A percentile compares a stretch with the other conserved stretches of the same genome.
phyloP scores from a whole-genome alignment of 345 rosid species.

The Gossypium sturtianum region DNA sequence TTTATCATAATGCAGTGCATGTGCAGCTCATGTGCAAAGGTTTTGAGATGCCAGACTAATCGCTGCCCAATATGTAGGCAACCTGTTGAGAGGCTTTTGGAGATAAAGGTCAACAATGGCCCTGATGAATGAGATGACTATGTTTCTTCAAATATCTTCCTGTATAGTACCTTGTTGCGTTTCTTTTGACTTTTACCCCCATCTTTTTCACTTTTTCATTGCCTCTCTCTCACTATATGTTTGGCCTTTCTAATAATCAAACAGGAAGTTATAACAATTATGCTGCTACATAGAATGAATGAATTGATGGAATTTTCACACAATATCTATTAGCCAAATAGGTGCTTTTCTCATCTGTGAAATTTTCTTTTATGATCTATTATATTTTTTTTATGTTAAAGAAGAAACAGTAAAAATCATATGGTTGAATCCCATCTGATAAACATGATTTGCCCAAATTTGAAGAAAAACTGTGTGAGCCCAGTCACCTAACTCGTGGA shows the following conservation, averaged over 20 bases:
- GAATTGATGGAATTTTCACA: slow-evolving; percentile 7
- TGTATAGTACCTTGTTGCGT: slow-evolving; percentile 23
- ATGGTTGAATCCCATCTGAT: not conserved
- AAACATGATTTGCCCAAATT: not conserved
- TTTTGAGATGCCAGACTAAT: slow-evolving; percentile 77
- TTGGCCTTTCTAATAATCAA: slow-evolving; percentile 21
- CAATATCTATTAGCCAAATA: not conserved
- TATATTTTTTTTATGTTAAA: too few relatives aligned
- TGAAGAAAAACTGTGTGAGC: not conserved
- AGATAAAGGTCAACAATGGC: slow-evolving; percentile 64
- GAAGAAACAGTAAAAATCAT: not conserved
- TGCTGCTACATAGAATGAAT: slow-evolving; percentile 3
- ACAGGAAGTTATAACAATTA: slow-evolving; percentile 10
- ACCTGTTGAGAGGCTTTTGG: slow-evolving; percentile 90
- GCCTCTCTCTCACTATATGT: not conserved
- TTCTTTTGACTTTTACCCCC: not conserved
- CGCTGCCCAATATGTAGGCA: slow-evolving; percentile 96
- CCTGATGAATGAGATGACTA: slow-evolving; percentile 34
- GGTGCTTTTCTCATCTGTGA: not conserved
- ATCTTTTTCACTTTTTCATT: not conserved
- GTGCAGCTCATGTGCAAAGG: slow-evolving; percentile 97
- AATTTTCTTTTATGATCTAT: not conserved
- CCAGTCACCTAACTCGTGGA: slow-evolving; percentile 2
- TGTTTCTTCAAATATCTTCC: not conserved
- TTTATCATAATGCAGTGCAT: slow-evolving; percentile 59